A percentile compares a stretch with the other conserved stretches of the same genome.
Conservation (phyloP, 805 yeast genomes). For the Yarrowia porcina region DNA sequence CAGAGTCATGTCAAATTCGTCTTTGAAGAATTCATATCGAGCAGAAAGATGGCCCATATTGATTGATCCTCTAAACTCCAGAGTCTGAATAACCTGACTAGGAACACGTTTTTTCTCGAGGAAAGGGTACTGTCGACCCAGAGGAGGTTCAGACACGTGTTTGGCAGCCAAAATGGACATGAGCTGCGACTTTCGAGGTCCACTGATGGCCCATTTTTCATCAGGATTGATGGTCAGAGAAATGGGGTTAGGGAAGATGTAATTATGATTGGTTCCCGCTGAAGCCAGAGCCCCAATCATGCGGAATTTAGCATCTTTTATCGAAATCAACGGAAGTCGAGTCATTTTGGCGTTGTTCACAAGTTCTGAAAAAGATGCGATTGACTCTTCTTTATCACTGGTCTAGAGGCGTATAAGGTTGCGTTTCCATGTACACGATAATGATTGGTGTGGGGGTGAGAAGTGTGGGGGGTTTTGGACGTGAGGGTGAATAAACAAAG, state of each 20-base stretch:
- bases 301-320: conserved; percentile 18
- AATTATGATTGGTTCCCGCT: background rate
- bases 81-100: conserved; percentile 43
- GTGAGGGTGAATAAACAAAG: background rate
- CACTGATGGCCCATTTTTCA: conserved; percentile 55
- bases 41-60: conserved; percentile 74
- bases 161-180: conserved; percentile 57
- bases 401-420: conserved; percentile 4
- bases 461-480: background rate
- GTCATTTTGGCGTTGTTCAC: background rate
- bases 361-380: background rate
- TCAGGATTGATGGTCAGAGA: conserved; percentile 41
- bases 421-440: background rate
- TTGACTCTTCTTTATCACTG: background rate
- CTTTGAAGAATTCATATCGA: conserved; percentile 82
- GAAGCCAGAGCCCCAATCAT: conserved; percentile 1
- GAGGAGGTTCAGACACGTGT: conserved; percentile 50
- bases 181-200: conserved; percentile 53
- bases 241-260: conserved; percentile 44
- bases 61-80: conserved; percentile 50
- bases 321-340: conserved; percentile 10
- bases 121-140: conserved; percentile 55
- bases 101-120: conserved; percentile 46
- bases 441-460: conserved; percentile 11
- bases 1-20: conserved; percentile 74